phyloP scores from a whole-genome alignment of 1,284 basidiomycete species.

The Cryptococcus sp. region DNA sequence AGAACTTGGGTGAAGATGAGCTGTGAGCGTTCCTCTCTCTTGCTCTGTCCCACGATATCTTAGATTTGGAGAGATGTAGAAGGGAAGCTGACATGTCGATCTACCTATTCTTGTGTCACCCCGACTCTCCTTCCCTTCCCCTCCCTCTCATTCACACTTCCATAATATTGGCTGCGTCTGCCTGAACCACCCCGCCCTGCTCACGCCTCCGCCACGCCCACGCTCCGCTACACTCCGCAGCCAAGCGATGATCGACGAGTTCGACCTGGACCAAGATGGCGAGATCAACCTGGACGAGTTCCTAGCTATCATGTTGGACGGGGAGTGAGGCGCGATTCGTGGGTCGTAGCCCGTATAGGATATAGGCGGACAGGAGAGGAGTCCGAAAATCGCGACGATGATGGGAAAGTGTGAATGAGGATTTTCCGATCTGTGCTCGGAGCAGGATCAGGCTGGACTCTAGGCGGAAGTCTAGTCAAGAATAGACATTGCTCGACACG shows the following conservation, averaged over 20 bases:
- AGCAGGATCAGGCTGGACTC: no score
- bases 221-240: conserved; percentile 55
- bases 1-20: conserved; percentile 93
- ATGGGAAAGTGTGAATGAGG: no score
- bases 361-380: no score
- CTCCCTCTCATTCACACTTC: neutral
- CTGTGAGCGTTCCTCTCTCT: conserved; percentile 65
- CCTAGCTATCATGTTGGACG: conserved; percentile 91
- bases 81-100: neutral
- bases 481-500: no score
- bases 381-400: no score
- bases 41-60: no score
- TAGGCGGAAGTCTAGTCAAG: no score
- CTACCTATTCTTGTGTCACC: neutral
- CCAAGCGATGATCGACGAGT: conserved; percentile 99
- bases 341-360: no score
- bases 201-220: neutral
- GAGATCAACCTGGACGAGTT: conserved; percentile 76
- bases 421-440: no score
- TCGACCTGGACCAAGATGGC: conserved; percentile 97
- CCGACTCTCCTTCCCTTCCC: neutral
- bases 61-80: neutral
- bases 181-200: neutral
- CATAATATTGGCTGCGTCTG: neutral
- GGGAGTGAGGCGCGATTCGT: conserved; percentile 58